Base-by-base conservation (phyloP, 2,329 filamentous ascomycete genomes). In the Sporothrix inflata region DNA sequence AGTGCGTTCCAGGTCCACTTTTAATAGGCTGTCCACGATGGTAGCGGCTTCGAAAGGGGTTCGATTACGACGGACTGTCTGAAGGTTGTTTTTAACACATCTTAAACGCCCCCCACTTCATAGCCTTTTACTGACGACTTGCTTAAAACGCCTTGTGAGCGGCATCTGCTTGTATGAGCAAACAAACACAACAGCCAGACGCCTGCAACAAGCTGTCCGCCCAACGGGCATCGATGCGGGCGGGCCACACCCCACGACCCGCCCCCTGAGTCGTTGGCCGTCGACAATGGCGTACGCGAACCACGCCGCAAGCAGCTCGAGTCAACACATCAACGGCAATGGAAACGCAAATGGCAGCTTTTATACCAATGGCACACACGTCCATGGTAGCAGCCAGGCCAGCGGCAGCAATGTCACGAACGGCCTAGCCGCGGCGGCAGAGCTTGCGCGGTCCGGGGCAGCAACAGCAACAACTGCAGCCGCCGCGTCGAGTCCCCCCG, bases 1-100 rank as follows among this genome's bases (percentile, higher is more conserved):
- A 55, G 49, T 55, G n/a, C 66, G 49, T 21, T 4, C 47, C 66
- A 49, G 66, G 5, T 2, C 66, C 66, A 69, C 34, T 69, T 69
- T 69, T 55, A 42, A 40, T 3, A 9, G 1, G 11, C 34, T 16
- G 19, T 6, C n/a, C 34, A 42, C 24, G 24, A 47, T 49, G 24
- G 14, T 49, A 34, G 16, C 21, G 42, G 4, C 21, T 30, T 47
- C 12, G 24, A 34, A 67, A 34, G 24, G 9, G 7, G 16, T 16
- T 45, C 8, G 21, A n/a, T 49, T 47, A 34, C 42, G 42, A 21
- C 0, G 14, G 12, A 34, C 34, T 67, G 34, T 40, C 19, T 61
- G 57, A 21, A 19, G 57, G 30, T 42, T 24, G 19, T 57, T 57
- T 34, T 57, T 47, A 47, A 3, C 30, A 34, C 42, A 47, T 47